Conservation (phyloP, 441 rosid species). For the Gossypium armourianum region DNA sequence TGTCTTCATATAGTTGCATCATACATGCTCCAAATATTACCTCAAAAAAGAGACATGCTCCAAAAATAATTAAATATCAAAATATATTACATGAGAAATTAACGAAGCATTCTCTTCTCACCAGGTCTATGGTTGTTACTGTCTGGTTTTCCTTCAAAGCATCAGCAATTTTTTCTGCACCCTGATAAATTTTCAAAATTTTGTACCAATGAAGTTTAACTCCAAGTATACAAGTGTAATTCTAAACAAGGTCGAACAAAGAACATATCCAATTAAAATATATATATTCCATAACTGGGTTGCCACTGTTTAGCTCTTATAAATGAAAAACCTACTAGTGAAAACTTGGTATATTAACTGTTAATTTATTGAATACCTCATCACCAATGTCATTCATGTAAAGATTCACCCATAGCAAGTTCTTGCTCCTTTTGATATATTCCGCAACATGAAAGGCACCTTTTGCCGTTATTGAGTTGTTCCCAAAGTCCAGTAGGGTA, state of each 20-base stretch:
- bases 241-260: not conserved
- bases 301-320: not conserved
- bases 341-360: not conserved
- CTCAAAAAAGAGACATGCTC: not conserved
- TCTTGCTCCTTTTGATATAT: conserved; percentile 73
- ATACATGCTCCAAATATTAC: not conserved
- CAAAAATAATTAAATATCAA: not conserved
- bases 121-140: conserved; percentile 67
- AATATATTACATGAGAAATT: not conserved
- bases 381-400: conserved; percentile 94
- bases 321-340: not conserved
- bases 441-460: conserved; percentile 77
- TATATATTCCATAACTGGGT: not conserved
- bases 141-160: conserved; percentile 74
- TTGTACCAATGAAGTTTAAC: conserved; percentile 5
- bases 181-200: conserved; percentile 34
- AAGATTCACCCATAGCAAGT: conserved; percentile 83
- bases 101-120: conserved; percentile 27
- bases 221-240: conserved; percentile 10
- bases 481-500: conserved; percentile 74
- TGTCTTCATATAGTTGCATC: conserved; percentile 11
- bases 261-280: not conserved
- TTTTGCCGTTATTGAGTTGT: conserved; percentile 70
- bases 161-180: conserved; percentile 68
- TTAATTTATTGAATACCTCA: conserved; percentile 42